Conservation (phyloP, 805 yeast genomes). For the Yarrowia sp. region DNA sequence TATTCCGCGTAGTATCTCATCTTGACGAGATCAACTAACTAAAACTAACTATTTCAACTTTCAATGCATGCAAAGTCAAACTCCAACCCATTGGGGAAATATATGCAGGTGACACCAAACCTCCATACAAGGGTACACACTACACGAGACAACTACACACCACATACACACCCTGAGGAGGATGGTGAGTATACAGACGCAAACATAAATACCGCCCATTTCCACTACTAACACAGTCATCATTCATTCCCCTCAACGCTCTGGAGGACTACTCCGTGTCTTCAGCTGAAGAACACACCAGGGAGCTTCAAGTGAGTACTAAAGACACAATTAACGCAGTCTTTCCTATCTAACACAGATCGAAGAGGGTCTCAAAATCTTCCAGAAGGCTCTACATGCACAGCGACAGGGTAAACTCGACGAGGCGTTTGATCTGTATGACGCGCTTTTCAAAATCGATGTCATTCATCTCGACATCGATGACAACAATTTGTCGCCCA, state of each 20-base stretch:
- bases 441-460: constrained; percentile 69
- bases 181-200: constrained; percentile 13
- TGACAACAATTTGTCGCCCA: constrained; percentile 60
- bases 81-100: neutral
- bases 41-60: constrained; percentile 14
- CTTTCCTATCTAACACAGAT: constrained; percentile 47
- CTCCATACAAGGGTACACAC: neutral
- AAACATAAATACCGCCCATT: no score
- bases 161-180: neutral
- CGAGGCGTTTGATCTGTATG: constrained; percentile 63
- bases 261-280: constrained; percentile 70
- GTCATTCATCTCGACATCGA: constrained; percentile 56
- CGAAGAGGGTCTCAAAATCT: constrained; percentile 81
- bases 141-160: neutral
- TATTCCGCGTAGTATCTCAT: constrained; percentile 22
- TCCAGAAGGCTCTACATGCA: constrained; percentile 69
- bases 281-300: constrained; percentile 86
- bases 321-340: no score
- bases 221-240: constrained; percentile 58
- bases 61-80: constrained; percentile 3
- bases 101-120: constrained; percentile 22
- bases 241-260: constrained; percentile 80
- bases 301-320: constrained; percentile 73
- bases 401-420: constrained; percentile 61
- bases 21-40: neutral